Conservation (phyloP, 2,329 filamentous ascomycete genomes). For the Delphinella strobiligena region DNA sequence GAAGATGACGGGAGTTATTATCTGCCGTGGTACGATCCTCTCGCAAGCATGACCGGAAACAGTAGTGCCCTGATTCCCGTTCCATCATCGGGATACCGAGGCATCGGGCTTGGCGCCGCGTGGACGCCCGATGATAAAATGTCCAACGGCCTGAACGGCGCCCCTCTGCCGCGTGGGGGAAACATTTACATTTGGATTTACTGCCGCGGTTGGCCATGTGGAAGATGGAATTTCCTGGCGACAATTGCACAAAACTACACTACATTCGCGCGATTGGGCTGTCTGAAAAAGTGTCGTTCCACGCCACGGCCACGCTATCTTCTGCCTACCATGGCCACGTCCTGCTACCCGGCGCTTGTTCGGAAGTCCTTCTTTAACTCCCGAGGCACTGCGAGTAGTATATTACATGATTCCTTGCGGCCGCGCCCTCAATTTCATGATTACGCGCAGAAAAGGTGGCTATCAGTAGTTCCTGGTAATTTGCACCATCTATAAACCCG, state of each 20-base stretch:
- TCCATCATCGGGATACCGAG: too few relatives aligned
- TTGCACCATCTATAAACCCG: not conserved
- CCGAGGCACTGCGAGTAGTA: too few relatives aligned
- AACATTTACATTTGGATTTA: not conserved
- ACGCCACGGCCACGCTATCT: not conserved
- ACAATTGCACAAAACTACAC: too few relatives aligned
- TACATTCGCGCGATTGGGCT: too few relatives aligned
- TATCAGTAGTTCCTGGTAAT: not conserved
- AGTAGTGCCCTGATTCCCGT: too few relatives aligned
- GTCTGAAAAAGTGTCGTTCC: too few relatives aligned
- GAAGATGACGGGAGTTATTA: too few relatives aligned
- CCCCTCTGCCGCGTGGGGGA: not conserved
- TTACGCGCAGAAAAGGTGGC: not conserved
- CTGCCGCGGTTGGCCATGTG: not conserved
- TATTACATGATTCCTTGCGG: not conserved
- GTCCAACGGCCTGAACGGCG: not conserved
- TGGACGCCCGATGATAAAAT: too few relatives aligned
- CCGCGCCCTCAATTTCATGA: not conserved
- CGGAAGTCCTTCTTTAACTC: not conserved
- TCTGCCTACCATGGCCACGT: not conserved
- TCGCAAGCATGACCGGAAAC: too few relatives aligned
- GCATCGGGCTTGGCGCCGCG: too few relatives aligned
- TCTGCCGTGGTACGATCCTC: too few relatives aligned
- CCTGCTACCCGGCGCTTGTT: not conserved
- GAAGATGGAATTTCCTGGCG: not conserved